These are phyloP conservation scores for Sambucus nigra DNA, from an alignment of 129 eudicot species.

Conservation along the genomic window DNA sequence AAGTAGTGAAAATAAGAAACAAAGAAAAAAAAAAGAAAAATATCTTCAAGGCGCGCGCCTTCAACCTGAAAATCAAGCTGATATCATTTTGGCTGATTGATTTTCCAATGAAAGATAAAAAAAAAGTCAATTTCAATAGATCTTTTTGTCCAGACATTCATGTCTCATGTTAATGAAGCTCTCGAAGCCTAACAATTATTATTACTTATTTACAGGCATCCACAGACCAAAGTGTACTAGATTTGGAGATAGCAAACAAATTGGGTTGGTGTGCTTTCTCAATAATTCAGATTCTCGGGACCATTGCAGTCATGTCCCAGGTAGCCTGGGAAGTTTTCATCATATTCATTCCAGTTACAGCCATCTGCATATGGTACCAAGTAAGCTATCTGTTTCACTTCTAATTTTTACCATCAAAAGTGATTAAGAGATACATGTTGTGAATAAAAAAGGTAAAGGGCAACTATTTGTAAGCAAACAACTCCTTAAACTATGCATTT, in stretches of 20 bases:
- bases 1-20: too few species aligned
- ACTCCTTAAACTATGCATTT: too few species aligned
- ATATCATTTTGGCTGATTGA: not conserved
- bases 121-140: not conserved
- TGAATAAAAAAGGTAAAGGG: too few species aligned
- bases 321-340: constrained; percentile 94
- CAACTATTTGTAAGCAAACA: too few species aligned
- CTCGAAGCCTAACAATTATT: not conserved
- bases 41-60: too few species aligned
- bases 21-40: too few species aligned
- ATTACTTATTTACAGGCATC: constrained; percentile 52
- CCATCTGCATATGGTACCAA: constrained; percentile 83
- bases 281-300: constrained; percentile 74
- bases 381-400: constrained; percentile 26
- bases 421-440: too few species aligned
- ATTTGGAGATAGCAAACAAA: constrained; percentile 69
- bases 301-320: constrained; percentile 96
- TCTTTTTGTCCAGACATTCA: not conserved
- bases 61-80: too few species aligned
- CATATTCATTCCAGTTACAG: constrained; percentile 83
- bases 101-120: not conserved
- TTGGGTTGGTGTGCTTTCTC: constrained; percentile 92
- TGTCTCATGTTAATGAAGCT: not conserved
- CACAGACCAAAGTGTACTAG: constrained; percentile 89
- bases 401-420: not conserved